A percentile compares a stretch with the other conserved stretches of the same genome.
phyloP scores from a whole-genome alignment of 176 grass and related monocot species.

The Neostapfia colusana region DNA sequence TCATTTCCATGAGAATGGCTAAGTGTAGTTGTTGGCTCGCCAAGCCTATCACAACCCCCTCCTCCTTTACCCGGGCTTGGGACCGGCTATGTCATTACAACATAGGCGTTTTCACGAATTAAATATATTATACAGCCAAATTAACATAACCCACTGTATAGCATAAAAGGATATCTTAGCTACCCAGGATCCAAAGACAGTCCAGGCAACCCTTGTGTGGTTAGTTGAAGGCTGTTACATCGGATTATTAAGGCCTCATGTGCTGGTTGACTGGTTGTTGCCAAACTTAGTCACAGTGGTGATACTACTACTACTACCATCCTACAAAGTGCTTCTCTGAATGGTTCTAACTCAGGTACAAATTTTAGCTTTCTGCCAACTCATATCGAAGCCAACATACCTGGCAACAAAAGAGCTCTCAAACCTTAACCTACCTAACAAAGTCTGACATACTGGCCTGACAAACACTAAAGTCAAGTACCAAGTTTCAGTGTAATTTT shows the following conservation, averaged over 20 bases:
- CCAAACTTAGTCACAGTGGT: neutral
- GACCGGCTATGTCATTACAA: too few relatives aligned
- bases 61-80: too few relatives aligned
- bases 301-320: neutral
- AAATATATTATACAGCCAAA: slow-evolving; percentile 5
- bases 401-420: neutral
- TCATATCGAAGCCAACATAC: neutral
- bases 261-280: neutral
- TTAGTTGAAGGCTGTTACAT: neutral
- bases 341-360: neutral
- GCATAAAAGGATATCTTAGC: neutral
- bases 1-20: too few relatives aligned
- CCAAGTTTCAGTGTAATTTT: neutral
- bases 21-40: too few relatives aligned
- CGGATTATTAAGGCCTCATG: neutral
- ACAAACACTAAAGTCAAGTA: slow-evolving; percentile 1
- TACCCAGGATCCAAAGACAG: neutral
- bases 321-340: neutral
- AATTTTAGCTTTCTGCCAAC: neutral
- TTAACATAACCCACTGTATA: neutral
- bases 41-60: too few relatives aligned
- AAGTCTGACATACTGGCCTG: neutral
- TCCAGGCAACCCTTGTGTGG: neutral
- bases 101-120: neutral
- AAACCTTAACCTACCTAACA: slow-evolving; percentile 7